These are phyloP conservation scores for Populus hybrid DNA, from an alignment of 441 rosid species.

Conservation along the genomic window DNA sequence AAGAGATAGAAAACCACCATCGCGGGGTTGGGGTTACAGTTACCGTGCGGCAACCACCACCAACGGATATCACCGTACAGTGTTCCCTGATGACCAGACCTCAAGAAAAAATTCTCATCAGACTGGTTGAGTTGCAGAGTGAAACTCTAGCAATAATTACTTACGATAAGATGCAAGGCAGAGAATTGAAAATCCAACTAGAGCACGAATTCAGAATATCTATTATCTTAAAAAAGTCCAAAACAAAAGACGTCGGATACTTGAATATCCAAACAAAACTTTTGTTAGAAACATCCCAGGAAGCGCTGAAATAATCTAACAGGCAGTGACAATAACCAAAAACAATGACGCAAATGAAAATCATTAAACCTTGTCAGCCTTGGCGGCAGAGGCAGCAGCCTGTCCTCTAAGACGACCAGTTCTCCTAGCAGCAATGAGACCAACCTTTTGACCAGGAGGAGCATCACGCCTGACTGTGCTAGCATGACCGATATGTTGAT, in stretches of 20 bases:
- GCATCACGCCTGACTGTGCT: constrained; percentile 91
- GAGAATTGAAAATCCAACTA: not conserved
- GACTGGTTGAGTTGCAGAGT: not conserved
- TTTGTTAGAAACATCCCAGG: not conserved
- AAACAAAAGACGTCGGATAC: not conserved
- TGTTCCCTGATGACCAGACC: not conserved
- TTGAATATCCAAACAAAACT: not conserved
- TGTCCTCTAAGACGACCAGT: constrained; percentile 95
- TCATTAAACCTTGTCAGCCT: constrained; percentile 53
- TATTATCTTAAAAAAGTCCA: not conserved
- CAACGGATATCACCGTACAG: too few relatives aligned
- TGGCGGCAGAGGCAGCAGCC: constrained; percentile 89
- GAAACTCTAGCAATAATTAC: too few relatives aligned
- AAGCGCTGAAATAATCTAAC: not conserved
- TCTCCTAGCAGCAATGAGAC: constrained; percentile 93
- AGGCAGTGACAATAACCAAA: not conserved
- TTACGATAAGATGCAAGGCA: too few relatives aligned
- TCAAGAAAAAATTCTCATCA: not conserved
- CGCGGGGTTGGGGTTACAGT: too few relatives aligned
- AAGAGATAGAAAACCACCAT: too few relatives aligned
- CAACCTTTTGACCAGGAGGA: constrained; percentile 93
- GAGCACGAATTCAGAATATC: not conserved
- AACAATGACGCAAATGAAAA: not conserved
- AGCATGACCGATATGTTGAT: constrained; percentile 93
- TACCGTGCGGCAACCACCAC: too few relatives aligned